Base-by-base conservation (phyloP, 768 basidiomycete species). In the Russula sp. region DNA sequence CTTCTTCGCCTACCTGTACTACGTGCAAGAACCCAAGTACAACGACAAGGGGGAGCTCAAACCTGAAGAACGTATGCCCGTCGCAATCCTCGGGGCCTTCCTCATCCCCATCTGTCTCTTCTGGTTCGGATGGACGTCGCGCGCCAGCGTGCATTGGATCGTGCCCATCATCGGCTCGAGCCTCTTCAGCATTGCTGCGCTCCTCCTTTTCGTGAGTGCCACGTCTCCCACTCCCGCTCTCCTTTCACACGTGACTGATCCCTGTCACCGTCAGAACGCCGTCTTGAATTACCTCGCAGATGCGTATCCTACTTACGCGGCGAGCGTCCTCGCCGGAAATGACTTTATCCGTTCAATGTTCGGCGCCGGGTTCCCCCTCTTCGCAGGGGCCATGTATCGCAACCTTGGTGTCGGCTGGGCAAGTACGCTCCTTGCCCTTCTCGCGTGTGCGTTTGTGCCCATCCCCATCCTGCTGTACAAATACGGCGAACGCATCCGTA, bases 291-390 rank as follows among this genome's bases (percentile, higher is more conserved):
- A 76, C 64, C 62, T 73, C 27, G 64, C 72, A 1, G 69, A 69
- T 42, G 73, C 73, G 39, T 76, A 76, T 56, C 72, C 73, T 2
- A 62, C 50, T 0, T 72, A 75, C 58, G 72, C 70, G 1, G 75
- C 74, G 32, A 69, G 69, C 45, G 74, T 75, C 27, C 68, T 76
- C 16, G 74, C 74, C 0, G 74, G 74, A 35, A 75, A 75, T 52
- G 74, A 70, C 56, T 63, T 75, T 11, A 74, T 74, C 64, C 68
- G 75, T 4, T 70, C 73, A 1, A 65, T 69, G 59, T 69, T 74
- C 37, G 62, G 62, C 34, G 51, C 58, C 2, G 51, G 6, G 2
- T 63, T 61, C 34, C 64, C 64, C 1, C 59, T 71, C 20, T 71
- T 72, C 44, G 68, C 69, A 4, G 58, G 63, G 11, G 63, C 68